Evolutionary conservation across 163 green algal species (phyloP).

Genomic region (Chlamydomonas reinhardtii): DNA sequence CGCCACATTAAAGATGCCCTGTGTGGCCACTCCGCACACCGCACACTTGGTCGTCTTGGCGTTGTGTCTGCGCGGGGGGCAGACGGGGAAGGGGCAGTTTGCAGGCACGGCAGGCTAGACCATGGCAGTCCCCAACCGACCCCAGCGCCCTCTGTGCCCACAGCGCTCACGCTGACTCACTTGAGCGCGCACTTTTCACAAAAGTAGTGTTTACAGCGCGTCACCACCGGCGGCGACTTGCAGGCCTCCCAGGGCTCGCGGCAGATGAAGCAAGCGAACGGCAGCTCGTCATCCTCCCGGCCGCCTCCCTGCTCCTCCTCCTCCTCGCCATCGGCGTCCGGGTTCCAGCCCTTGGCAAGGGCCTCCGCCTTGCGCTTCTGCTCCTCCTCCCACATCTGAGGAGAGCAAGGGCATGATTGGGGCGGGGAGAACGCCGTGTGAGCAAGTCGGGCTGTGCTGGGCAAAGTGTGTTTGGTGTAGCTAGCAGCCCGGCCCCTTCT

Average conservation of each 20-base stretch:
- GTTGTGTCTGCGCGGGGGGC: conserved; percentile 72
- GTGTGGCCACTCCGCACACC: conserved; percentile 91
- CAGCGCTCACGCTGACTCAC: no score
- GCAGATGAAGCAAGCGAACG: conserved; percentile 98
- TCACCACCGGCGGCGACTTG: conserved; percentile 92
- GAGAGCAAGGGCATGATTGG: no score
- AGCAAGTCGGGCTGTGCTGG: no score
- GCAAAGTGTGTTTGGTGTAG: no score
- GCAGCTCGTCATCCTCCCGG: conserved; percentile 90
- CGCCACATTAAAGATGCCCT: conserved; percentile 98
- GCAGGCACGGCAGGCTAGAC: no score
- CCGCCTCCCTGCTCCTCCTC: conserved; percentile 51
- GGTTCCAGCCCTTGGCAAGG: conserved; percentile 66
- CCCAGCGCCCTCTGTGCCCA: no score
- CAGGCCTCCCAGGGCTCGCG: conserved; percentile 84
- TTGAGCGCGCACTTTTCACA: conserved; percentile 97
- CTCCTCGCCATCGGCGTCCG: conserved; percentile 58
- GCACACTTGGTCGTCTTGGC: conserved; percentile 89
- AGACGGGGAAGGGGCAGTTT: background rate
- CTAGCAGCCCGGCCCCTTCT: no score
- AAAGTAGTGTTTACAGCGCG: conserved; percentile 97
- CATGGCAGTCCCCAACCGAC: no score
- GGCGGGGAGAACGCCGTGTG: no score
- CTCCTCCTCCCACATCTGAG: conserved; percentile 74
- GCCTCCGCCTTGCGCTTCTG: conserved; percentile 83